Evolutionary conservation across 306 rosid species (phyloP).

Genomic region (Vigna mungo): DNA sequence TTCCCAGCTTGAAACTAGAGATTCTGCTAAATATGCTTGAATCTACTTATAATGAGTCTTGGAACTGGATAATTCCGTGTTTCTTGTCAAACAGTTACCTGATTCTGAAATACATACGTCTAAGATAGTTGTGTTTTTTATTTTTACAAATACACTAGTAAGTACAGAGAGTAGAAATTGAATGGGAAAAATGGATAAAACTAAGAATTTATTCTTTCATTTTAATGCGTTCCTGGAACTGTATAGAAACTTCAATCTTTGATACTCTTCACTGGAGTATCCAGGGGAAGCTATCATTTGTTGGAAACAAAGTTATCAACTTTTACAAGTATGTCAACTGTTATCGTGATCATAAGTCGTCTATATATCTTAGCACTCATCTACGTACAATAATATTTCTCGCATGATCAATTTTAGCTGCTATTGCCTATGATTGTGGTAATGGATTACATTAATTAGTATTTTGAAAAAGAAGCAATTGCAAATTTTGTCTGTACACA

Average conservation of each 20-base stretch:
- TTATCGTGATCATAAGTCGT: constrained; percentile 14
- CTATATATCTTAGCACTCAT: background rate
- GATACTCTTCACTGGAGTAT: constrained; percentile 14
- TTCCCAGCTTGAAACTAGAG: constrained; percentile 18
- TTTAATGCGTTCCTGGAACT: background rate
- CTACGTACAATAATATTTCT: too few species aligned
- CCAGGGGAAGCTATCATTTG: background rate
- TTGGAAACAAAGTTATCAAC: constrained; percentile 1
- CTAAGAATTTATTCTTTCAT: constrained; percentile 10
- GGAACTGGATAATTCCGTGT: constrained; percentile 5
- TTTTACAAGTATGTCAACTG: background rate
- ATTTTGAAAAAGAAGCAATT: constrained; percentile 13
- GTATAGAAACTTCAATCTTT: background rate
- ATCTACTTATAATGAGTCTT: background rate
- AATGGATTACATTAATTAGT: background rate
- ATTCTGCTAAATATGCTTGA: background rate
- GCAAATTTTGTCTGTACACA: background rate
- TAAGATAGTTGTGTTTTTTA: constrained; percentile 19
- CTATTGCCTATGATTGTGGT: background rate
- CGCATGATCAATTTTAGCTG: too few species aligned
- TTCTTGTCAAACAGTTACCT: background rate
- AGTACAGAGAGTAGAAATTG: constrained; percentile 4
- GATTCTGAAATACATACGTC: constrained; percentile 2
- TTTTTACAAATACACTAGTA: constrained; percentile 5
- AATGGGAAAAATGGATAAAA: background rate